phyloP scores from a whole-genome alignment of 345 rosid genomes.

The Crucihimalaya himalaica region DNA sequence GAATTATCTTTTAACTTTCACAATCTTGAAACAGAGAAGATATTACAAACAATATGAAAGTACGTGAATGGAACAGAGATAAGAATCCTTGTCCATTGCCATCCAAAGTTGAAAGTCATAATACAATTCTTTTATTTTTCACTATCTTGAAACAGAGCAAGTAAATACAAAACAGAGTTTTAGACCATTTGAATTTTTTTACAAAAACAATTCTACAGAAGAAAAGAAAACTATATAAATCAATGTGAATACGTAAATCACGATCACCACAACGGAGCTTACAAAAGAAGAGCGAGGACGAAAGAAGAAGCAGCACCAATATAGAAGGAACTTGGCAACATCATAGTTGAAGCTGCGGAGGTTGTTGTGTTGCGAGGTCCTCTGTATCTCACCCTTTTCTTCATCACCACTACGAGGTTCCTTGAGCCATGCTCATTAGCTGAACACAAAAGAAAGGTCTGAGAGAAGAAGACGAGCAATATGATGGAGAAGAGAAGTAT shows the following conservation, averaged over 20 bases:
- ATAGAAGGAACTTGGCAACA: conserved; percentile 24
- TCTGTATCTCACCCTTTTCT: conserved; percentile 5
- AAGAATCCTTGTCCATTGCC: too few species aligned
- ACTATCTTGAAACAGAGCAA: background rate
- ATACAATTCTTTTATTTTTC: background rate
- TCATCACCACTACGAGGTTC: conserved; percentile 26
- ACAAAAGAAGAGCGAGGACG: conserved; percentile 26
- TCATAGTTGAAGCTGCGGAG: conserved; percentile 19
- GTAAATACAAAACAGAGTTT: background rate
- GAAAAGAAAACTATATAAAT: background rate
- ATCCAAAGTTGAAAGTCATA: too few species aligned
- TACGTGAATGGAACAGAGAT: too few species aligned
- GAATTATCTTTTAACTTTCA: background rate
- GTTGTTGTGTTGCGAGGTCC: conserved; percentile 20
- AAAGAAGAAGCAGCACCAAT: conserved; percentile 9
- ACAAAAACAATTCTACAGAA: background rate
- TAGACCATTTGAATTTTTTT: background rate
- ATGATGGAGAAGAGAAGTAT: conserved; percentile 25
- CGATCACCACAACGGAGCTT: background rate
- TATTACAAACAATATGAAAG: too few species aligned
- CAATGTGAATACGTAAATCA: background rate
- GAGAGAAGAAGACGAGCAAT: conserved; percentile 26
- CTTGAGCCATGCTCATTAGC: conserved; percentile 33
- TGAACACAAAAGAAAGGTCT: conserved; percentile 27
- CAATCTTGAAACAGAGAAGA: background rate